These are phyloP conservation scores for Chrysoporthe deuterocubensis DNA, from an alignment of 2,329 filamentous ascomycete species.

Conservation along the genomic window DNA sequence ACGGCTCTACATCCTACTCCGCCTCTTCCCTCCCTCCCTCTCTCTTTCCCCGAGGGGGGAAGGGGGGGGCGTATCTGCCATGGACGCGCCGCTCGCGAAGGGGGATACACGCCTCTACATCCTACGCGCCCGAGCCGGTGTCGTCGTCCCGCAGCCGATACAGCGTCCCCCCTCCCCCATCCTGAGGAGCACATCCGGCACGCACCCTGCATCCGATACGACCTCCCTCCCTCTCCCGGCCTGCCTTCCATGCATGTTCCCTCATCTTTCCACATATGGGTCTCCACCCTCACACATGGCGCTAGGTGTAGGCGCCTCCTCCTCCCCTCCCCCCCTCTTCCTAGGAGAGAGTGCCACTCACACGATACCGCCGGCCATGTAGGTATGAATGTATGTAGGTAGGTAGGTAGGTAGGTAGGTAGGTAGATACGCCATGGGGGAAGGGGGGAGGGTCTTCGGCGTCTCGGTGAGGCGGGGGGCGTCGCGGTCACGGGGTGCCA, in stretches of 20 bases:
- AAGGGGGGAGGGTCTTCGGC: too few species aligned
- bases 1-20: neutral
- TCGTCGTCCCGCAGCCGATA: too few species aligned
- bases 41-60: neutral
- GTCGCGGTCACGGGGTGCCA: too few species aligned
- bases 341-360: neutral
- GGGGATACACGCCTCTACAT: too few species aligned
- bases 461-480: too few species aligned
- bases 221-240: neutral
- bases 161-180: neutral
- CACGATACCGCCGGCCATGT: neutral
- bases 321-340: too few species aligned
- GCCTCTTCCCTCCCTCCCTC: too few species aligned
- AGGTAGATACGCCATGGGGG: too few species aligned
- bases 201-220: neutral
- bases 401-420: neutral
- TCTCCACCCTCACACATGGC: slow-evolving; percentile 1
- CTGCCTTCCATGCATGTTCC: slow-evolving; percentile 11
- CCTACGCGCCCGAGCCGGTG: too few species aligned
- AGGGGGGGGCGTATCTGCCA: too few species aligned
- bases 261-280: neutral
- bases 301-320: neutral
- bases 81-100: too few species aligned
- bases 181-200: neutral
- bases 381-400: neutral